Base-by-base conservation (phyloP, 2,329 filamentous ascomycete species). In the Thelonectria rubi region DNA sequence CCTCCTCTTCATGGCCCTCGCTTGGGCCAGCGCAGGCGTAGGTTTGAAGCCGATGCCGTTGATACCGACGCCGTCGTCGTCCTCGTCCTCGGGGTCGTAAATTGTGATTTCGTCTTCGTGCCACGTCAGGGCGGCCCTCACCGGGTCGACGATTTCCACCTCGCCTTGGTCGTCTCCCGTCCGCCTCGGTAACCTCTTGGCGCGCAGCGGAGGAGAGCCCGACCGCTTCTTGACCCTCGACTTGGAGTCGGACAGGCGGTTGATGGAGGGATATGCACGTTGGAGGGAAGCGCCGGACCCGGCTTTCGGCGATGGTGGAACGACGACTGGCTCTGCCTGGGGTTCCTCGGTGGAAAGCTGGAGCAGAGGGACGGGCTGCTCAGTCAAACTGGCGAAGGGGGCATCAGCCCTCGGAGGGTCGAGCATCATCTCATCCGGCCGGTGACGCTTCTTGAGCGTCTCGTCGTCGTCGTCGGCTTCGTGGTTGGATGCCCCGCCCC, bases 1-100 rank as follows among this genome's bases (percentile, higher is more conserved):
- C 58, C 80, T 81, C 42, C 87, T 80, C 70, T 84, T 86, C 74
- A 85, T 79, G 2, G 82, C 78, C 17, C 87, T 81, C 5, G 83
- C 82, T 58, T 86, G 82, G 7, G 86, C 87, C 46, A 88, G 79
- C 18, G 86, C 86, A 6, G 87, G 80, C 0, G 86, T 89, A 2
- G 88, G 87, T 68, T 82, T 86, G 76, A 90, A 90, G 1, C 88
- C 88, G 62, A 90, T 86, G 5, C 88, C 88, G 72, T 90, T 89
- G 69, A 90, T 86, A 20, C 88, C 88, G 3, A 84, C 85, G 52
- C 88, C 88, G 69, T 90, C 88, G 69, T 90, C 88, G 64, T 90
- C 87, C 64, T 84, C 81, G 70, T 90, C 88, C 42, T 86, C 79
- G 0, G 86, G 85, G 66, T 89, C 84, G 73, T 89, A 88, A 26